phyloP scores from a whole-genome alignment of 495 filamentous ascomycete genomes.

The Penicillium waksmanii region DNA sequence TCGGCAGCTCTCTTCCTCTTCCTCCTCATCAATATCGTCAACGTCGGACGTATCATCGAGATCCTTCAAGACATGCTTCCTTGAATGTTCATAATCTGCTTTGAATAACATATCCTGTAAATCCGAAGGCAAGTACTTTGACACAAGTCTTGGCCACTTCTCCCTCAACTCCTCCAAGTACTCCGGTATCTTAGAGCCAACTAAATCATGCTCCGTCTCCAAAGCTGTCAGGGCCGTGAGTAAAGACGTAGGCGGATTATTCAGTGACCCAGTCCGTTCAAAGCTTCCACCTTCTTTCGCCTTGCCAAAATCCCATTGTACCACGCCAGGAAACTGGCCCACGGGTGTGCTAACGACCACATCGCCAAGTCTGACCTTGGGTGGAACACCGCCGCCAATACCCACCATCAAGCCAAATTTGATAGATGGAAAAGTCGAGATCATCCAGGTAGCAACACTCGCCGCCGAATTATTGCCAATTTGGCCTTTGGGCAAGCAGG shows the following conservation, averaged over 20 bases:
- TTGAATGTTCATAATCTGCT: no score
- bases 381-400: conserved; percentile 3
- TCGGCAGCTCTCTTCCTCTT: background rate
- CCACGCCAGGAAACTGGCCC: conserved; percentile 15
- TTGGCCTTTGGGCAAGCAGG: background rate
- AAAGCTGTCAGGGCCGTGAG: conserved; percentile 5
- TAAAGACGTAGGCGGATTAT: conserved; percentile 11
- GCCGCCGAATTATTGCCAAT: conserved; percentile 4
- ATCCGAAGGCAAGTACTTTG: background rate
- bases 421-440: background rate
- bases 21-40: background rate
- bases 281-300: conserved; percentile 15
- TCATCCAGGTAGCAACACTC: conserved; percentile 5
- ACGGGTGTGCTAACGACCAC: conserved; percentile 28
- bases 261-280: conserved; percentile 26
- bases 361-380: conserved; percentile 25
- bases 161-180: background rate
- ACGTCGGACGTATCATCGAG: background rate
- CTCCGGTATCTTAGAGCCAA: background rate
- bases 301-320: conserved; percentile 32
- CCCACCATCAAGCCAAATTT: conserved; percentile 8
- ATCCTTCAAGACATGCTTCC: background rate
- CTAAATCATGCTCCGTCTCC: background rate
- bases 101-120: background rate
- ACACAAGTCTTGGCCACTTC: background rate